Base-by-base conservation (phyloP, 2,329 filamentous ascomycete genomes). In the Epichloe uncinata region DNA sequence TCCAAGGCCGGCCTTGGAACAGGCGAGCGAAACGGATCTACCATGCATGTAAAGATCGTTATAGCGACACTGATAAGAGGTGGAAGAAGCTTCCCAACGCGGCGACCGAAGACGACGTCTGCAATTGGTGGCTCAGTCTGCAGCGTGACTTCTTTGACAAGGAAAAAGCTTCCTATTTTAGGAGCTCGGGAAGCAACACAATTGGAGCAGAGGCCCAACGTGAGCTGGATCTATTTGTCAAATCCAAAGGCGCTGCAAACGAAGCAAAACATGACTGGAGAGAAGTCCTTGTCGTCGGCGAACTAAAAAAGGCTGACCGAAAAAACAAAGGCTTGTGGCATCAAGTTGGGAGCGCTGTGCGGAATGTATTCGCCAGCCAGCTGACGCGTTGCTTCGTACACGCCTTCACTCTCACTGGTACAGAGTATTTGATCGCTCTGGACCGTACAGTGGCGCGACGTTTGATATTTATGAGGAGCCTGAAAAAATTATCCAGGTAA, bases 361-460 rank as follows among this genome's bases (percentile, higher is more conserved):
- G 48, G 18, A 50, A 50, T 26, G 26, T 46, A 15, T 50, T 50
- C 22, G 43, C 43, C 11, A 38, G 35, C 18, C 37, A 46, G 36
- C 48, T 37, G 6, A 46, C 35, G 13, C 36, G 48, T 12, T 2
- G n/a, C 8, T 50, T 50, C 26, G 36, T 50, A 13, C 43, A 35
- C 11, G 15, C 43, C 13, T 45, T 18, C 9, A 45, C 41, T n/a
- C 41, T 36, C 7, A 46, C 37, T 16, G 42, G 50, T 18, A 46
- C 40, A 6, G 41, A 22, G 50, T 45, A 8, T 52, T 52, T 35
- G 47, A 46, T 42, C 38, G 50, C 16, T 52, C 50, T 42, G 42
- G 46, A 37, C 47, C 41, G 22, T 52, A 49, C n/a, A 47, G 50
- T 36, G 42, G 45, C 7, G 47, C 37, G n/a, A 33, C 42, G 11